Conservation (phyloP, 2,329 filamentous ascomycete species). For the Microcyclospora pomicola region DNA sequence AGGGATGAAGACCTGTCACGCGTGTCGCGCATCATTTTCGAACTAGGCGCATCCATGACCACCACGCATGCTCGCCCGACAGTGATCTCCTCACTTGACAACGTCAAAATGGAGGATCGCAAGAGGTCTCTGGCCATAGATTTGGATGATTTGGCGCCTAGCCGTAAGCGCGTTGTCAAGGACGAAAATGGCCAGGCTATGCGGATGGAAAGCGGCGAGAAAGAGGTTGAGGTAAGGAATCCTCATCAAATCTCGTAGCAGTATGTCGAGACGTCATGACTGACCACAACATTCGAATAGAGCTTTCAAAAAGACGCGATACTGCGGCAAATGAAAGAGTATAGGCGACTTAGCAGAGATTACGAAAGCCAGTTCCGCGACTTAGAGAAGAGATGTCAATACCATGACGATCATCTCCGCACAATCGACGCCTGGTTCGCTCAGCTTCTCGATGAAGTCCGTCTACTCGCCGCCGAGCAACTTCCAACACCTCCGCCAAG, state of each 20-base stretch:
- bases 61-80: slow-evolving; percentile 15
- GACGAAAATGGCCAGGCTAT: slow-evolving; percentile 59
- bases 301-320: slow-evolving; percentile 93
- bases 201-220: slow-evolving; percentile 49
- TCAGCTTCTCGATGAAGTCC: slow-evolving; percentile 47
- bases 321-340: slow-evolving; percentile 93
- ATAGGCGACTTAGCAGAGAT: slow-evolving; percentile 76
- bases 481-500: slow-evolving; percentile 18
- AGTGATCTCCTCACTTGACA: slow-evolving; percentile 57
- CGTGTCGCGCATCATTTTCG: no score
- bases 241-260: slow-evolving; percentile 3
- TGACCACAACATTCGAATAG: slow-evolving; percentile 30
- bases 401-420: slow-evolving; percentile 87
- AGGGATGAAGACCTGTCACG: no score
- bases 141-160: slow-evolving; percentile 71
- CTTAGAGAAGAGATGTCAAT: slow-evolving; percentile 58
- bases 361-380: slow-evolving; percentile 72
- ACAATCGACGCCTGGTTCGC: slow-evolving; percentile 87
- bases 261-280: not conserved
- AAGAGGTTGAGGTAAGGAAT: slow-evolving; percentile 58
- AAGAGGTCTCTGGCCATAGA: slow-evolving; percentile 80
- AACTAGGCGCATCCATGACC: slow-evolving; percentile 5
- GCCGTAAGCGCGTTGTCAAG: slow-evolving; percentile 75
- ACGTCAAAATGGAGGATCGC: slow-evolving; percentile 97
- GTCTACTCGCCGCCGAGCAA: slow-evolving; percentile 27